Evolutionary conservation across 2,329 filamentous ascomycete species (phyloP).

Genomic region (Calcarisporium arbuscula): DNA sequence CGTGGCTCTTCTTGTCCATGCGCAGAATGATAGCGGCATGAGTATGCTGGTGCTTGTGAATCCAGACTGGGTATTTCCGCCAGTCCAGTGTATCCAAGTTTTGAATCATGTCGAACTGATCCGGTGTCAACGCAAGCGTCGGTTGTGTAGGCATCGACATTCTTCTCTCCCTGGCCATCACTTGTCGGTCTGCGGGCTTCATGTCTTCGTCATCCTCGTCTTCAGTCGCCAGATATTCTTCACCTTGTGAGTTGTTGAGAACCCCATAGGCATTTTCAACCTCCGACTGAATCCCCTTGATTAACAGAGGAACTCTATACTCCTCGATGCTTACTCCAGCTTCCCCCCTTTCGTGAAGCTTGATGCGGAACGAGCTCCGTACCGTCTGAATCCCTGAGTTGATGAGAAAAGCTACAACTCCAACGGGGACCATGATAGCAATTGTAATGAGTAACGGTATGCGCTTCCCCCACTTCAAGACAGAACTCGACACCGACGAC

Average conservation of each 20-base stretch:
- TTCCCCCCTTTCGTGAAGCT: constrained; percentile 65
- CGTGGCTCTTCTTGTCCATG: constrained; percentile 57
- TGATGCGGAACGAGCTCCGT: constrained; percentile 67
- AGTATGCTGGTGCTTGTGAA: constrained; percentile 70
- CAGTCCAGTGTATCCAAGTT: constrained; percentile 62
- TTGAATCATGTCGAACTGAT: constrained; percentile 81
- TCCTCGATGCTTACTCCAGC: constrained; percentile 60
- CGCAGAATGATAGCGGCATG: constrained; percentile 90
- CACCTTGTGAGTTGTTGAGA: constrained; percentile 59
- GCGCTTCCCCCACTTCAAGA: constrained; percentile 36
- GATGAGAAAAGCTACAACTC: constrained; percentile 61
- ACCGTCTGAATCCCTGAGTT: constrained; percentile 74
- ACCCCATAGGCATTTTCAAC: constrained; percentile 75
- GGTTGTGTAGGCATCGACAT: constrained; percentile 47
- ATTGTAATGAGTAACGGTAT: constrained; percentile 61
- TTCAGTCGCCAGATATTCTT: constrained; percentile 62
- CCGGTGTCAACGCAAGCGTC: constrained; percentile 68
- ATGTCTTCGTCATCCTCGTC: constrained; percentile 34
- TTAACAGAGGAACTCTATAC: constrained; percentile 70
- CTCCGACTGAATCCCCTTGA: constrained; percentile 67
- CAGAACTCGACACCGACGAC: constrained; percentile 24
- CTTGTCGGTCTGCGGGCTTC: constrained; percentile 31
- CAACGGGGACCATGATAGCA: constrained; percentile 66
- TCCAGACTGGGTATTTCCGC: constrained; percentile 64
- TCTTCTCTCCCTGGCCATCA: constrained; percentile 35